phyloP scores from a whole-genome alignment of 208 protist genomes.

The Pavlovales sp. region DNA sequence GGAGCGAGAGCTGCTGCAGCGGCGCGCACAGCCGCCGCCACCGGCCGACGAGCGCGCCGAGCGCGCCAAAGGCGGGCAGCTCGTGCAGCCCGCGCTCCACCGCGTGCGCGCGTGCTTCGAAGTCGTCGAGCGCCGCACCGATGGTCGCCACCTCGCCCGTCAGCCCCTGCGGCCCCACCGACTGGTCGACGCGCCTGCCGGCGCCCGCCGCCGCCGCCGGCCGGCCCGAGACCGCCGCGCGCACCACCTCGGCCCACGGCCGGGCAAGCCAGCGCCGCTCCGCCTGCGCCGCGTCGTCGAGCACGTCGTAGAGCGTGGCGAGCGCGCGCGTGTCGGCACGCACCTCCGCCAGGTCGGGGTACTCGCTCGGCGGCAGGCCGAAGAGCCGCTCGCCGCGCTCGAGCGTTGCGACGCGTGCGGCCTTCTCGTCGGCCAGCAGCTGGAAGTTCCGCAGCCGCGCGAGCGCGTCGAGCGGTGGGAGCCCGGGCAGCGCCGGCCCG shows the following conservation, averaged over 20 bases:
- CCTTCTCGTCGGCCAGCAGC: slow-evolving; percentile 54
- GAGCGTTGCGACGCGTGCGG: slow-evolving; percentile 56
- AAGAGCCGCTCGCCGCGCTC: slow-evolving; percentile 70
- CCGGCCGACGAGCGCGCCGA: slow-evolving; percentile 70
- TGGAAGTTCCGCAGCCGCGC: slow-evolving; percentile 63
- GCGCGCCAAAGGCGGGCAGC: slow-evolving; percentile 70
- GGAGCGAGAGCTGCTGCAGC: slow-evolving; percentile 61
- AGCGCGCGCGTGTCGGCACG: slow-evolving; percentile 66
- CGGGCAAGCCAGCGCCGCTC: slow-evolving; percentile 59
- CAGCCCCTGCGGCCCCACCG: background rate
- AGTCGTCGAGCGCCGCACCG: slow-evolving; percentile 59
- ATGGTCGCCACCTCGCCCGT: slow-evolving; percentile 65
- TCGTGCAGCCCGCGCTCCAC: slow-evolving; percentile 61
- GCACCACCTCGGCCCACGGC: slow-evolving; percentile 62
- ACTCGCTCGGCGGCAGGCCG: slow-evolving; percentile 66
- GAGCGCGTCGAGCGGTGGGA: slow-evolving; percentile 56
- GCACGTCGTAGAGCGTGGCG: slow-evolving; percentile 68
- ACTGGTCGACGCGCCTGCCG: too few relatives aligned
- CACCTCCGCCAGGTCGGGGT: slow-evolving; percentile 63
- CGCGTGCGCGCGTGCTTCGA: slow-evolving; percentile 50
- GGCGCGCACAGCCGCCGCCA: slow-evolving; percentile 69
- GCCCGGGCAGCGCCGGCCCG: slow-evolving; percentile 57
- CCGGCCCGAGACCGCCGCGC: too few relatives aligned
- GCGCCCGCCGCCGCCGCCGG: too few relatives aligned
- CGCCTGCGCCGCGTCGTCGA: slow-evolving; percentile 62